Evolutionary conservation across 345 rosid genomes (phyloP).

Genomic region (Lumnitzera racemosa): DNA sequence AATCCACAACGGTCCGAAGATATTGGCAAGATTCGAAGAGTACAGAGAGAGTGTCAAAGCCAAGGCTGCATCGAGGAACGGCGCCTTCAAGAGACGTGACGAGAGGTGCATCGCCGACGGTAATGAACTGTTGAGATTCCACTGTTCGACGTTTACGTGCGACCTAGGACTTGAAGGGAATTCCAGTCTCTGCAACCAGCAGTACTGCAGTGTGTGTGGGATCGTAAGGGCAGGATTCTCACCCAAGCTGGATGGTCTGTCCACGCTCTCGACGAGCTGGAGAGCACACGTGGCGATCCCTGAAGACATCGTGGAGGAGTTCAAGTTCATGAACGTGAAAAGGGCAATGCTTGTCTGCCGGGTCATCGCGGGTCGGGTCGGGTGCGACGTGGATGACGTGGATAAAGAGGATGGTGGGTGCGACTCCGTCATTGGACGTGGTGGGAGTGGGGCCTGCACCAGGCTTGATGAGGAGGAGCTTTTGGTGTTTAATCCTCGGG

Average conservation of each 20-base stretch:
- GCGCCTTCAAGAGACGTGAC: constrained; percentile 30
- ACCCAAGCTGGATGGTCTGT: constrained; percentile 79
- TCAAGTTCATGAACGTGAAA: constrained; percentile 88
- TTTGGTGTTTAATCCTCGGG: constrained; percentile 89
- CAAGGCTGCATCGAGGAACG: constrained; percentile 47
- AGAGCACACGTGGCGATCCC: constrained; percentile 86
- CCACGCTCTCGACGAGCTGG: constrained; percentile 68
- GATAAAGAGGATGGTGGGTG: constrained; percentile 50
- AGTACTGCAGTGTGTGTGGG: constrained; percentile 82
- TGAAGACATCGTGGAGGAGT: constrained; percentile 74
- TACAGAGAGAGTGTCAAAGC: constrained; percentile 79
- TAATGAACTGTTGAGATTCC: constrained; percentile 83
- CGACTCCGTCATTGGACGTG: constrained; percentile 66
- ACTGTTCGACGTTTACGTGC: constrained; percentile 84
- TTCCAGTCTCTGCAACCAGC: constrained; percentile 54
- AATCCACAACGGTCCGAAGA: constrained; percentile 76
- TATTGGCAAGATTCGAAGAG: constrained; percentile 75
- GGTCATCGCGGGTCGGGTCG: constrained; percentile 82
- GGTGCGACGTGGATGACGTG: constrained; percentile 38
- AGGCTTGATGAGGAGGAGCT: constrained; percentile 80
- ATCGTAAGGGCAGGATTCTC: constrained; percentile 78
- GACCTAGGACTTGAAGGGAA: constrained; percentile 54
- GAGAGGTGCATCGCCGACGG: constrained; percentile 98
- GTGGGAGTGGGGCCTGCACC: constrained; percentile 31
- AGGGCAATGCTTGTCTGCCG: constrained; percentile 86